Evolutionary conservation across 2,329 filamentous ascomycete species (phyloP).

Genomic region (Talaromyces marneffei): DNA sequence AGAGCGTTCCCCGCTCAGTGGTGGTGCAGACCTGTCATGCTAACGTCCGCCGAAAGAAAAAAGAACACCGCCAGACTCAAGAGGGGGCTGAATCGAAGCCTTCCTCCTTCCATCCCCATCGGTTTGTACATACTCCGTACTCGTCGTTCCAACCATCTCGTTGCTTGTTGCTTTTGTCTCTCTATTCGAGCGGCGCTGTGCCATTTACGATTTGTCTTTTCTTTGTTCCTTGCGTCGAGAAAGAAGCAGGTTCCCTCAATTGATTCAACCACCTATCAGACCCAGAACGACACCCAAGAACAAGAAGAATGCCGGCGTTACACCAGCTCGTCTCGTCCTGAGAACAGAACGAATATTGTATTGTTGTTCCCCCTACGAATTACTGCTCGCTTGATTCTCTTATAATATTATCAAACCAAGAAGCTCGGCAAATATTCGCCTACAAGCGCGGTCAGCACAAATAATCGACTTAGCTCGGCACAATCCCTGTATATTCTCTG

Average conservation of each 20-base stretch:
- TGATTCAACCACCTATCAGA: neutral
- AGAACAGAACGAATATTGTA: neutral
- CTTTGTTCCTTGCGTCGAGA: neutral
- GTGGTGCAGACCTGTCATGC: neutral
- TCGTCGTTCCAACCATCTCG: no score
- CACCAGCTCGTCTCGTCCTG: conserved; percentile 1
- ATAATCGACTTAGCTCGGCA: neutral
- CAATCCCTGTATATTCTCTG: neutral
- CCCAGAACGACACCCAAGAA: neutral
- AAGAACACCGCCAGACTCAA: neutral
- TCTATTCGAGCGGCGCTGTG: neutral
- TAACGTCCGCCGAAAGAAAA: neutral
- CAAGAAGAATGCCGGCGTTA: neutral
- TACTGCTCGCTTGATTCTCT: neutral
- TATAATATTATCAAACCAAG: neutral
- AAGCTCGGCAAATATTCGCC: neutral
- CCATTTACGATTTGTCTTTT: neutral
- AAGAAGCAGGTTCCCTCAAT: neutral
- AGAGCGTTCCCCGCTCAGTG: neutral
- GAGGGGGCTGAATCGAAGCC: neutral
- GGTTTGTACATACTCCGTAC: neutral
- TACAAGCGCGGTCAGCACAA: neutral
- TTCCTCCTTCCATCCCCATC: neutral
- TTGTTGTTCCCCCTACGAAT: neutral
- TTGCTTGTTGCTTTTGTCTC: neutral